Evolutionary conservation across 140 eudicot genomes (phyloP).

Genomic region (Stevia rebaudiana): DNA sequence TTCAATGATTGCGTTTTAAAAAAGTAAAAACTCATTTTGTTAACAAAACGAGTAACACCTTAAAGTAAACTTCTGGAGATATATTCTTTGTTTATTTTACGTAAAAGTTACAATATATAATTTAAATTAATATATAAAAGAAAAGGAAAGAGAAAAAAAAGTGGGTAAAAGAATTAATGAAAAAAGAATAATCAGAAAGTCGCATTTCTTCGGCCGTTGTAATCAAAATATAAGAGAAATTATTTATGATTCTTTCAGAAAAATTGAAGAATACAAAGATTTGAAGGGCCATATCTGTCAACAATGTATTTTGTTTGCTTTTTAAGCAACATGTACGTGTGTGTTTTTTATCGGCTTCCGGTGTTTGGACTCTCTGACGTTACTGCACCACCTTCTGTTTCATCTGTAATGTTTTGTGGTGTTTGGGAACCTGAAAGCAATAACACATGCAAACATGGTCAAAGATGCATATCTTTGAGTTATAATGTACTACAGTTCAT

Average conservation of each 20-base stretch:
- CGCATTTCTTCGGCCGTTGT: background rate
- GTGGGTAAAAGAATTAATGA: slow-evolving; percentile 23
- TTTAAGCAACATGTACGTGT: slow-evolving; percentile 24
- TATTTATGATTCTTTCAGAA: slow-evolving; percentile 34
- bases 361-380: slow-evolving; percentile 59
- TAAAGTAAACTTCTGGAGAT: no score
- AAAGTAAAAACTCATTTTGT: no score
- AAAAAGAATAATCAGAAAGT: slow-evolving; percentile 34
- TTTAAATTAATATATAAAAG: background rate
- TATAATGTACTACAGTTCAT: slow-evolving; percentile 9
- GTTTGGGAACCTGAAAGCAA: slow-evolving; percentile 53
- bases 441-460: slow-evolving; percentile 17
- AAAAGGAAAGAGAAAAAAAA: background rate
- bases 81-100: background rate
- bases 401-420: slow-evolving; percentile 47
- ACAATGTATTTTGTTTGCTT: slow-evolving; percentile 23
- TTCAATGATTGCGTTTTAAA: no score
- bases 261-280: slow-evolving; percentile 34
- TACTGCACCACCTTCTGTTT: slow-evolving; percentile 46
- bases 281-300: slow-evolving; percentile 38
- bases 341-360: slow-evolving; percentile 23
- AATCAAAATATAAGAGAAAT: slow-evolving; percentile 23
- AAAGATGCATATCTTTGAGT: slow-evolving; percentile 27
- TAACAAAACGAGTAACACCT: no score
- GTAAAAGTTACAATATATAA: slow-evolving; percentile 20